Evolutionary conservation across 2,329 filamentous ascomycete genomes (phyloP), one percentile per base, ranked within the genome.

Genomic region (Gaeumannomyces sp.): DNA sequence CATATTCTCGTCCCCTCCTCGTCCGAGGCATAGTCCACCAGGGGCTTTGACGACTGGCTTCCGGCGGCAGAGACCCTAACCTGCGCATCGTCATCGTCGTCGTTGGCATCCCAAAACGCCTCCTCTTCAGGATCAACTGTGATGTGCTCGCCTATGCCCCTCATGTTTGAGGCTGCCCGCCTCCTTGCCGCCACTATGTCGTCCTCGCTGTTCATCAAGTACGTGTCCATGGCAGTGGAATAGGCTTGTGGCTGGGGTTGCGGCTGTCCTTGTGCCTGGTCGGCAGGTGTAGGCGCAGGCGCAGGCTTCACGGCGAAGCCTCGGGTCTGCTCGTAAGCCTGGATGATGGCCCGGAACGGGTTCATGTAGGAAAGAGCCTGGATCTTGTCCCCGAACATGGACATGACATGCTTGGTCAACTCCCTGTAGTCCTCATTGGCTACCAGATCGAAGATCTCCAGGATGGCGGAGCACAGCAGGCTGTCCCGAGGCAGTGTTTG

Each of bases 21-120:
- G 70, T 97, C 93, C 53, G 96, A 96, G 0, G 89, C 87, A 73
- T 99, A 99, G 74, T 97, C 92, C 45, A 99, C 95, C 28, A 98
- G 79, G 1, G 90, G 90, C 72, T 89, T 92, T 6, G 73, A 25
- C 72, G 67, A 62, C 71, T 71, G 27, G 27, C 19, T 29, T 25
- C 38, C 59, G 7, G 31, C 27, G n/a, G 14, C 60, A 29, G 33
- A 38, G 59, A 68, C 71, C 69, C 67, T 77, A 74, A 67, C 88
- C 13, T 92, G 61, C n/a, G 25, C 80, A 16, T 92, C 91, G 8
- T 97, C 93, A 66, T 93, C 90, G 60, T 95, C 91, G 70, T 97
- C 93, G 0, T 91, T 92, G 0, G 85, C 87, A 71, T 96, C 94
- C 84, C 96, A 98, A 76, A 98, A 99, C 59, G 94, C 92, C 71